Evolutionary conservation across 2,329 filamentous ascomycete species (phyloP).

Genomic region (Uncinocarpus reesii): DNA sequence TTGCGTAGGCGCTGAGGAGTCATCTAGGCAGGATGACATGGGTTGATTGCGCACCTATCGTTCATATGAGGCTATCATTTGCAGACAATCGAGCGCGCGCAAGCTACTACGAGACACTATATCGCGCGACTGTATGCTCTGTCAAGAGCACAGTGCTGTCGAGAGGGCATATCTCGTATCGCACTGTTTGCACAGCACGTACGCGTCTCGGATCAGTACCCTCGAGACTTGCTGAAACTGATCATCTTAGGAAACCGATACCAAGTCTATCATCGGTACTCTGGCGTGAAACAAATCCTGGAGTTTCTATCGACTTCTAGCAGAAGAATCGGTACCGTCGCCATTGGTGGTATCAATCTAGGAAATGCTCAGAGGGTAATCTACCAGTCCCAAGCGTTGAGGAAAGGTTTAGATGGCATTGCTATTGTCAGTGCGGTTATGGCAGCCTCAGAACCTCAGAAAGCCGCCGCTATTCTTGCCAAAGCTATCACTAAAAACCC

Average conservation of each 20-base stretch:
- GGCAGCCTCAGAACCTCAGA: slow-evolving; percentile 55
- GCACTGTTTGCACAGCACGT: slow-evolving; percentile 74
- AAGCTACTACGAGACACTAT: slow-evolving; percentile 61
- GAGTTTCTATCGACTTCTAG: slow-evolving; percentile 44
- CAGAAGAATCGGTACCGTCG: slow-evolving; percentile 49
- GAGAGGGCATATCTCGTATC: no score
- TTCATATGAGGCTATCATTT: no score
- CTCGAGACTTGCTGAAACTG: slow-evolving; percentile 4
- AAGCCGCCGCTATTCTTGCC: slow-evolving; percentile 51
- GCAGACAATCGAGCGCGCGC: slow-evolving; percentile 56
- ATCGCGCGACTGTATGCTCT: slow-evolving; percentile 76
- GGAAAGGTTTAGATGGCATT: slow-evolving; percentile 63
- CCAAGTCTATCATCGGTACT: slow-evolving; percentile 68
- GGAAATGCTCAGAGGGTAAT: slow-evolving; percentile 64
- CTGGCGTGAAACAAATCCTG: slow-evolving; percentile 59
- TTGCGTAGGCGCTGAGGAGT: slow-evolving; percentile 79
- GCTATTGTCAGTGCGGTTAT: slow-evolving; percentile 87
- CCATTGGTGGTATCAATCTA: slow-evolving; percentile 79
- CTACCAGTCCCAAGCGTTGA: slow-evolving; percentile 51
- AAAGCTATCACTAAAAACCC: slow-evolving; percentile 42
- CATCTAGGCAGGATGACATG: slow-evolving; percentile 90
- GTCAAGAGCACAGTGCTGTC: no score
- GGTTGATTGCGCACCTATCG: no score
- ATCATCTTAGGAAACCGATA: slow-evolving; percentile 58
- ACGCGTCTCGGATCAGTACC: slow-evolving; percentile 46